Base-by-base conservation (phyloP, 805 yeast genomes). In the Zygosaccharomyces pseudorouxii region DNA sequence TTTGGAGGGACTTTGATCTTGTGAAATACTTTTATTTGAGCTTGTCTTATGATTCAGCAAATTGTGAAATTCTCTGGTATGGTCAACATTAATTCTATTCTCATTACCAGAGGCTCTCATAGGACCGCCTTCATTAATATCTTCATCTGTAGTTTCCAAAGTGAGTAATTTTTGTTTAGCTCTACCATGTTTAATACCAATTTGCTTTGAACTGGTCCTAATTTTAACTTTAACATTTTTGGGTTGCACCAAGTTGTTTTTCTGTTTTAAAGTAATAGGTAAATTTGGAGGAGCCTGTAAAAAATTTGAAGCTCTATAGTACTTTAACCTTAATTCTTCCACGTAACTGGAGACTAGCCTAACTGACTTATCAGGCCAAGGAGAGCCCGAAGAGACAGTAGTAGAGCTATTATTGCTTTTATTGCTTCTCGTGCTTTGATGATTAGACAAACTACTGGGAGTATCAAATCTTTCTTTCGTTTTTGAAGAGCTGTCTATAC, bases 131-230 rank as follows among this genome's bases (percentile, higher is more conserved):
- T 45, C 55, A 22, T 47, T 41, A 12, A 47, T 47, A 23, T 60
- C 66, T 33, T 62, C 65, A 33, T 56, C 56, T 1, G 62, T 55
- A n/a, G 70, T 63, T 49, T 67, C 71, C 14, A 65, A 45, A 6
- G 69, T 49, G 12, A 67, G 42, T 16, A 67, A 45, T 44, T 67
- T 67, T 51, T 63, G 66, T 43, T 67, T 67, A 3, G 65, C 65
- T 45, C 59, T 63, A 19, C 70, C 70, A 48, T 67, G 71, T 41
- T 67, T 67, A 25, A 67, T 67, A 47, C 70, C 69, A 31, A 65
- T 59, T 46, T 64, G 69, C 46, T 64, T 63, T 4, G 71, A 53
- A 53, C 64, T 65, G 4, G 71, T 64, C 47, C 70, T 55, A 5
- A 65, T 56, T 25, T 57, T 55, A n/a, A 65, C 68, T 51, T 59